Evolutionary conservation across 805 yeast species (phyloP), one percentile per base, ranked within the genome.

Genomic region (Pichia paraexigua): DNA sequence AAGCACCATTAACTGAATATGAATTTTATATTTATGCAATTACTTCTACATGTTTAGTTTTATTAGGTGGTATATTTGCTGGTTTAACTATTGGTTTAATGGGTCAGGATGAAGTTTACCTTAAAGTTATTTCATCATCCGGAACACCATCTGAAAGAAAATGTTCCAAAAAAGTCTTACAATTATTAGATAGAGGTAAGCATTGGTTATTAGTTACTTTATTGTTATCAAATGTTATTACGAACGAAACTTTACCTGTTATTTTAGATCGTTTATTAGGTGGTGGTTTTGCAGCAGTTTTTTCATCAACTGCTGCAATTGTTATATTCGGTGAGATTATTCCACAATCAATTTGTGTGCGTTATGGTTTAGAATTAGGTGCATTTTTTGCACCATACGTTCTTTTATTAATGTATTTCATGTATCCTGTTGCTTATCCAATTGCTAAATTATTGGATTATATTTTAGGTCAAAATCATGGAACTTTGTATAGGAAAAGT

Each of bases 251-350:
- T 2, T 75, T 92, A 54, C 99, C 99, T 0, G 92, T 92, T 59
- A 95, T 92, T 22, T 75, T 94, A 53, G 98, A 92, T 66, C 77
- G 95, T 50, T 85, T 92, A 60, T 77, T 94, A 15, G 98, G 98
- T 46, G 98, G 98, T 43, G 99, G 99, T 1, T 85, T 96, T 86
- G 91, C 94, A 15, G 99, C 99, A 0, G 96, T 92, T 39, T 87
- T 90, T 15, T 78, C 90, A 13, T 84, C 97, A n/a, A 91, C 99
- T 0, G 91, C 86, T 3, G 79, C 91, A 25, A 92, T 92, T 63
- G 97, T 92, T 47, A 78, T 92, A 13, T 92, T 92, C 68, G 99
- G 99, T 54, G 99, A 92, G 64, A 87, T 92, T 60, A 92, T 92
- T 55, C 99, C 99, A 2, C 99, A 92, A 69, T 83, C 94, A 21